phyloP scores from a whole-genome alignment of 352 stramenopile genomes.

The Phytophthora pistaciae region DNA sequence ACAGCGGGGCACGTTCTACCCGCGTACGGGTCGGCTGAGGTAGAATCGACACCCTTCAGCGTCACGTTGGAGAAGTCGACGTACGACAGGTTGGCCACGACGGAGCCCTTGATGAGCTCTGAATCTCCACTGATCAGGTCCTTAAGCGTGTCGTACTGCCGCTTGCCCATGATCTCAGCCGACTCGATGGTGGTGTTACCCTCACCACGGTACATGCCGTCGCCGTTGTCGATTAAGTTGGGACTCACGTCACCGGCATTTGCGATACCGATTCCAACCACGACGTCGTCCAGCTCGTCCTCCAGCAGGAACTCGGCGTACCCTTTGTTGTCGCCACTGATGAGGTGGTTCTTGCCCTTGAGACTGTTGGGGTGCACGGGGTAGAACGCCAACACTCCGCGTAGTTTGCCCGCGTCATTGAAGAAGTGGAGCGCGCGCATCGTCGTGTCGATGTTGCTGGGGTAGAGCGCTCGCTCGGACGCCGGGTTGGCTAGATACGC shows the following conservation, averaged over 20 bases:
- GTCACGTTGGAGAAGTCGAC: slow-evolving; percentile 54
- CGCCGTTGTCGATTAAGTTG: slow-evolving; percentile 53
- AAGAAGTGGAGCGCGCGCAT: slow-evolving; percentile 3
- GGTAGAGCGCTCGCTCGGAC: neutral
- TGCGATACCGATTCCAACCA: slow-evolving; percentile 52
- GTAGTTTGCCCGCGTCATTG: neutral
- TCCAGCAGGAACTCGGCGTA: slow-evolving; percentile 61
- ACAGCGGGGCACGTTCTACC: slow-evolving; percentile 50
- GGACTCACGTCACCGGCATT: slow-evolving; percentile 62
- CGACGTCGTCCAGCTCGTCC: slow-evolving; percentile 34
- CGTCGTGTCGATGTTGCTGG: slow-evolving; percentile 4
- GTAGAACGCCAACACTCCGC: slow-evolving; percentile 2
- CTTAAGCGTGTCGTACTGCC: slow-evolving; percentile 44
- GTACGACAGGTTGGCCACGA: slow-evolving; percentile 46
- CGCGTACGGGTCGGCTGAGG: slow-evolving; percentile 26
- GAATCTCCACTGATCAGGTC: slow-evolving; percentile 32
- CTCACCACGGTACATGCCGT: slow-evolving; percentile 54
- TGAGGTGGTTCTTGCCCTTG: slow-evolving; percentile 1
- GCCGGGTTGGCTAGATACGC: neutral
- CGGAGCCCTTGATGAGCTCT: slow-evolving; percentile 34
- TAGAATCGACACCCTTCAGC: slow-evolving; percentile 28
- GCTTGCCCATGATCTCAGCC: slow-evolving; percentile 56
- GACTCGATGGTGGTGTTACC: slow-evolving; percentile 44
- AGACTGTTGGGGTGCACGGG: neutral
- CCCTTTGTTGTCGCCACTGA: slow-evolving; percentile 80